Base-by-base conservation (phyloP, 1,284 basidiomycete species). In the Sporisorium exsertum region DNA sequence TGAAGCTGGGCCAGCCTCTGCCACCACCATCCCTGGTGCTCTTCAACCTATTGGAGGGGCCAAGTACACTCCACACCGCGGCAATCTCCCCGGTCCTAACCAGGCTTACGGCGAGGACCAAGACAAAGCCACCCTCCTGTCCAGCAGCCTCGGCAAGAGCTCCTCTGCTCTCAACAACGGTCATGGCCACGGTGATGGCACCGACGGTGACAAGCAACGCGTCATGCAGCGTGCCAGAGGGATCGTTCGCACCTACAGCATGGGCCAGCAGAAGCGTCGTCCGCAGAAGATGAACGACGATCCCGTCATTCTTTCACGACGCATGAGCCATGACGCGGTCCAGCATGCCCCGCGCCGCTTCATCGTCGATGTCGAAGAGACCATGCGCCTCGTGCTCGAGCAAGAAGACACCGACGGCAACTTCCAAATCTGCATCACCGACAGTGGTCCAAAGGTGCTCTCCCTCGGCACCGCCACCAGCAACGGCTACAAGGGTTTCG, bases 381-480 rank as follows among this genome's bases (percentile, higher is more conserved):
- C 96, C 33, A 95, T 99, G 86, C 91, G 95, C 51, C 91, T 97
- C 67, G 91, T 99, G 7, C 91, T 99, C 35, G 94, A 97, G 86
- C 97, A 99, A 85, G 96, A 99, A 85, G 96, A 99, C 86, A 98
- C 96, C 5, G 95, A 99, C 79, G 93, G 93, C 52, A 94, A 99
- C 87, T 95, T 95, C 85, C 58, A 97, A 87, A 98, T 99, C 82
- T 95, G 93, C 77, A 91, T 98, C 83, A 95, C 93, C 22, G 96
- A 99, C 86, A 94, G 94, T 68, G 96, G 96, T 7, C 97, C 96
- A 13, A 99, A 99, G 88, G 90, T 97, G 81, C 92, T 99, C 88
- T 91, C 94, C 0, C 89, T 99, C 64, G 96, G 97, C 22, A 99
- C 97, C 0, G 95, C 94, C 5, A 94, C 94, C 27, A 95, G 94